These are phyloP conservation scores for Sugiyamaella grinbergsii DNA, from an alignment of 1,139 yeast species.

Conservation along the genomic window DNA sequence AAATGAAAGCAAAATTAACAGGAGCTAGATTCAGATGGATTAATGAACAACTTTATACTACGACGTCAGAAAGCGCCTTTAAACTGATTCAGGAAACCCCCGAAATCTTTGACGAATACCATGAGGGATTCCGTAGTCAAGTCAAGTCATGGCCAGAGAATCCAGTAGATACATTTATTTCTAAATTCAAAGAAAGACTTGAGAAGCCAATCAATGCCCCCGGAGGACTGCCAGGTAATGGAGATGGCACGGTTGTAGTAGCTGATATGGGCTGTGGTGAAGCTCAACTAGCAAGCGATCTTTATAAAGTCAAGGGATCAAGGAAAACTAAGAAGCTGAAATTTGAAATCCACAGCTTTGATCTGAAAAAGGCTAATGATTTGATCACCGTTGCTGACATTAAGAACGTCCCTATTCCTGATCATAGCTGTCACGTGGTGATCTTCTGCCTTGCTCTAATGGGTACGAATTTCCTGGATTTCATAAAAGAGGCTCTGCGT, in stretches of 20 bases:
- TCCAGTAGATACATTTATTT: constrained; percentile 87
- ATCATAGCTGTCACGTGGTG: constrained; percentile 78
- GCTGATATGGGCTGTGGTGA: constrained; percentile 99
- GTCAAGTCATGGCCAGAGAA: constrained; percentile 98
- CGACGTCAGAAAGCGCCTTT: constrained; percentile 74
- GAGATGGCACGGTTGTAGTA: constrained; percentile 57
- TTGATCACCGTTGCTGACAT: constrained; percentile 95
- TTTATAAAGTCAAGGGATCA: constrained; percentile 48
- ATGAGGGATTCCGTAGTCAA: constrained; percentile 91
- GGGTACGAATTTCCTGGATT: constrained; percentile 96
- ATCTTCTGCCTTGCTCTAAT: constrained; percentile 90
- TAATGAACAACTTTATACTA: constrained; percentile 90
- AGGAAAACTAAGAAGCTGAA: constrained; percentile 42
- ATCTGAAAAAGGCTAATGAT: constrained; percentile 80
- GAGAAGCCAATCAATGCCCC: constrained; percentile 82
- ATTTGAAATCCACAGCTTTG: constrained; percentile 82
- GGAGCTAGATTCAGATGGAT: constrained; percentile 98
- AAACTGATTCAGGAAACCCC: constrained; percentile 79
- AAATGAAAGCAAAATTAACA: constrained; percentile 90
- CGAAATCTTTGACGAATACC: constrained; percentile 87
- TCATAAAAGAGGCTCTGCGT: constrained; percentile 85
- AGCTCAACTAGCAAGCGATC: constrained; percentile 76
- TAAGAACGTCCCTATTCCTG: constrained; percentile 79
- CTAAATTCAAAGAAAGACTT: constrained; percentile 64
- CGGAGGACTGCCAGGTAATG: constrained; percentile 75